phyloP scores from a whole-genome alignment of 106 monocot species.

The Agapanthus africanus region DNA sequence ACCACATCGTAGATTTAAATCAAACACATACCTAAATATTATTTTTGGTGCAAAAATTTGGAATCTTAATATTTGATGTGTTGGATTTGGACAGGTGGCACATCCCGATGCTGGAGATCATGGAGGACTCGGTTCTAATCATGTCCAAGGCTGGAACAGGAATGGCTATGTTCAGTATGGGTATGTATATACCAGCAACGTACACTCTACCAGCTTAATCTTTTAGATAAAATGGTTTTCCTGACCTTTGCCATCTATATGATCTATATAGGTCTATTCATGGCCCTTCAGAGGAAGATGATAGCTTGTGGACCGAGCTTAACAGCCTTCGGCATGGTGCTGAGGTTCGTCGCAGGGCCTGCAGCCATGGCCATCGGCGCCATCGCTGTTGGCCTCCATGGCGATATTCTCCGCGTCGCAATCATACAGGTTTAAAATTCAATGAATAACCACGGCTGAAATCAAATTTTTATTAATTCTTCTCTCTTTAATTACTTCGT shows the following conservation, averaged over 20 bases:
- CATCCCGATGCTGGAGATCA: no score
- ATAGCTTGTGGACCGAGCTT: conserved; percentile 48
- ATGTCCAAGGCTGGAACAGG: no score
- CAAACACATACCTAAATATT: no score
- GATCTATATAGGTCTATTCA: conserved; percentile 65
- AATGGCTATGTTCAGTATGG: no score
- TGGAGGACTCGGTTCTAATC: no score
- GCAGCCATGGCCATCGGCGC: conserved; percentile 57
- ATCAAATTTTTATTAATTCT: no score
- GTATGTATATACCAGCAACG: no score
- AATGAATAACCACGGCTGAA: neutral
- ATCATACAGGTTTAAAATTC: conserved; percentile 80
- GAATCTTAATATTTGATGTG: no score
- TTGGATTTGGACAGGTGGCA: no score
- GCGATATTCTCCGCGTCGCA: conserved; percentile 53
- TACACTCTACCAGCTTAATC: neutral
- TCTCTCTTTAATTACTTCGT: no score
- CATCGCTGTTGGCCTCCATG: conserved; percentile 50
- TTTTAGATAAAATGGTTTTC: neutral
- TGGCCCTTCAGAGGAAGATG: conserved; percentile 73
- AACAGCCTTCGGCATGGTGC: conserved; percentile 33
- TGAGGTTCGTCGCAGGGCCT: conserved; percentile 69
- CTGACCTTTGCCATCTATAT: neutral
- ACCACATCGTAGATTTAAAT: no score
- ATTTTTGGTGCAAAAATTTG: no score